These are phyloP conservation scores for Emericellopsis terricola DNA, from an alignment of 495 filamentous ascomycete genomes.

Conservation along the genomic window DNA sequence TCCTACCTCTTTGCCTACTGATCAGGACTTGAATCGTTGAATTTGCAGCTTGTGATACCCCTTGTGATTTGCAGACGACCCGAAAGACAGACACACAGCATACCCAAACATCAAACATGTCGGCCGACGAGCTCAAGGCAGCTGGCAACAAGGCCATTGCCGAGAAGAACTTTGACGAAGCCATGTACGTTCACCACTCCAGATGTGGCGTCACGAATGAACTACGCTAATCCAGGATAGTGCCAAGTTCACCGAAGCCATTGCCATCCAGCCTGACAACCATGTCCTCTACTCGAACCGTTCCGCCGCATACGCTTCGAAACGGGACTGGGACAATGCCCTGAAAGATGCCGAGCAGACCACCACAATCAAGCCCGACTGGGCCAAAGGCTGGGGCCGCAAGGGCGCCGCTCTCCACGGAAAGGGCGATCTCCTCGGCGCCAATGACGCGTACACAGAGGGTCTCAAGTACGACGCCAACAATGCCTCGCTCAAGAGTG, in stretches of 20 bases:
- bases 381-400: slow-evolving; percentile 87
- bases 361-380: slow-evolving; percentile 87
- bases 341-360: slow-evolving; percentile 84
- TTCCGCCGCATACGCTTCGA: slow-evolving; percentile 87
- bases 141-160: slow-evolving; percentile 96
- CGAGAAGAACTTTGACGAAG: slow-evolving; percentile 88
- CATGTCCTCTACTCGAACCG: slow-evolving; percentile 97
- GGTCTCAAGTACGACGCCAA: slow-evolving; percentile 78
- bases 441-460: slow-evolving; percentile 77
- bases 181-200: slow-evolving; percentile 48
- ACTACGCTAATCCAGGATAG: slow-evolving; percentile 32
- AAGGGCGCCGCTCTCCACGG: slow-evolving; percentile 88
- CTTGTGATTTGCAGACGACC: no score
- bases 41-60: no score
- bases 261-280: slow-evolving; percentile 71
- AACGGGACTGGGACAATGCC: slow-evolving; percentile 68
- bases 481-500: slow-evolving; percentile 85
- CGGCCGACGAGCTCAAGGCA: slow-evolving; percentile 61
- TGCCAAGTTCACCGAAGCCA: slow-evolving; percentile 86
- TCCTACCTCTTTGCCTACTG: no score
- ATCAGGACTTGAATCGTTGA: no score
- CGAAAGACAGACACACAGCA: no score
- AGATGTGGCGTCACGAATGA: no score
- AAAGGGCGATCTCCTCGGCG: slow-evolving; percentile 63
- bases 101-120: no score